Conservation (phyloP, 148 eudicot species). For the Mesembryanthemum crystallinum region DNA sequence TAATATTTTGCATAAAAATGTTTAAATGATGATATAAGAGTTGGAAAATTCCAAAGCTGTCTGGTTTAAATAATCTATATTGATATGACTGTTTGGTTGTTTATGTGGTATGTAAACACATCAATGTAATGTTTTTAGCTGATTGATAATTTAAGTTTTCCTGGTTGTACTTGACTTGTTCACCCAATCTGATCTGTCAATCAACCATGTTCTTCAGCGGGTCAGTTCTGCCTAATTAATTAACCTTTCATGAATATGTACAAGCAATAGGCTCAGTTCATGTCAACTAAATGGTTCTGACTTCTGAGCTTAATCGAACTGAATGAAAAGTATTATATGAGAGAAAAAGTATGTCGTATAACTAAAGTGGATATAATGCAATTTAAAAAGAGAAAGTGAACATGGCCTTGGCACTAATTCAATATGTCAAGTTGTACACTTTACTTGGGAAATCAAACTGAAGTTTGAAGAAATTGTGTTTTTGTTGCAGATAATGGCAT, state of each 20-base stretch:
- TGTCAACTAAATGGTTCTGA: neutral
- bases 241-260: neutral
- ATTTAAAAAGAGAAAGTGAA: too few relatives aligned
- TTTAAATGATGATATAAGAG: neutral
- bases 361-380: too few relatives aligned
- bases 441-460: slow-evolving; percentile 1
- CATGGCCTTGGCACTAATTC: neutral
- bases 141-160: neutral
- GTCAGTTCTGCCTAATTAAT: slow-evolving; percentile 7
- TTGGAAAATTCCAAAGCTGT: neutral
- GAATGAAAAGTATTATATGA: too few relatives aligned
- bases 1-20: too few relatives aligned
- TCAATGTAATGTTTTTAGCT: slow-evolving; percentile 3
- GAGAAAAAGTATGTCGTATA: too few relatives aligned
- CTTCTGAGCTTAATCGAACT: too few relatives aligned
- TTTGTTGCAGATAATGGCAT: slow-evolving; percentile 57
- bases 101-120: neutral
- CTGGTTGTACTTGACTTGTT: slow-evolving; percentile 5
- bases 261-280: too few relatives aligned
- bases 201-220: slow-evolving; percentile 5
- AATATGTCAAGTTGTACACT: neutral
- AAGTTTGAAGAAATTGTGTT: neutral
- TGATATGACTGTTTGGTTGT: neutral
- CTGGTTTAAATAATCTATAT: neutral
- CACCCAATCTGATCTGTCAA: slow-evolving; percentile 1